A percentile compares a stretch with the other conserved stretches of the same genome.
Evolutionary conservation across 1,139 yeast species (phyloP).

Genomic region (Diutina mesorugosa): DNA sequence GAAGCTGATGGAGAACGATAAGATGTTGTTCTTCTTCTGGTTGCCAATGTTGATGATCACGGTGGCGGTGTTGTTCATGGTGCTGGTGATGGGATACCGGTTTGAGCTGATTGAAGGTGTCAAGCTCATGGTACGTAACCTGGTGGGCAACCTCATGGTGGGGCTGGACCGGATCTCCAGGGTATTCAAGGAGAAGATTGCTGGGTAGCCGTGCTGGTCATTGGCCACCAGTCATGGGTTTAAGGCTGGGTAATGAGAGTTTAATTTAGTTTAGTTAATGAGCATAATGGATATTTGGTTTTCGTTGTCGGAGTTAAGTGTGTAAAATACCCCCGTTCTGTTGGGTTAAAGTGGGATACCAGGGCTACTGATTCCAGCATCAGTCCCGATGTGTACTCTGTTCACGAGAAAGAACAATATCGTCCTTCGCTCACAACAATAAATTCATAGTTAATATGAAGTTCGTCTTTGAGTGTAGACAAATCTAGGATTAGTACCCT

Average conservation of each 20-base stretch:
- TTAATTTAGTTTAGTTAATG: neutral
- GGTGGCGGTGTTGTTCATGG: constrained; percentile 35
- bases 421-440: too few relatives aligned
- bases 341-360: neutral
- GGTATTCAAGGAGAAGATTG: constrained; percentile 19
- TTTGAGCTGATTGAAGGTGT: constrained; percentile 25
- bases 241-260: neutral
- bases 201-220: neutral
- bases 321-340: neutral
- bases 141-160: constrained; percentile 48
- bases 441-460: too few relatives aligned
- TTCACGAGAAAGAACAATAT: too few relatives aligned
- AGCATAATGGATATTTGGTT: neutral
- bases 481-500: too few relatives aligned
- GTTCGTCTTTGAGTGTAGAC: too few relatives aligned
- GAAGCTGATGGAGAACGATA: constrained; percentile 67
- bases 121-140: constrained; percentile 36
- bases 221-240: neutral
- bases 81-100: constrained; percentile 39
- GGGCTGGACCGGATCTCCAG: constrained; percentile 59
- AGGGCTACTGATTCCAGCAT: too few relatives aligned
- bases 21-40: constrained; percentile 85
- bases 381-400: too few relatives aligned
- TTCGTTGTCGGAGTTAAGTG: too few relatives aligned
- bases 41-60: constrained; percentile 49